Evolutionary conservation across 2,329 filamentous ascomycete species (phyloP), one percentile per base, ranked within the genome.

Genomic region (Verticillium isaacii): DNA sequence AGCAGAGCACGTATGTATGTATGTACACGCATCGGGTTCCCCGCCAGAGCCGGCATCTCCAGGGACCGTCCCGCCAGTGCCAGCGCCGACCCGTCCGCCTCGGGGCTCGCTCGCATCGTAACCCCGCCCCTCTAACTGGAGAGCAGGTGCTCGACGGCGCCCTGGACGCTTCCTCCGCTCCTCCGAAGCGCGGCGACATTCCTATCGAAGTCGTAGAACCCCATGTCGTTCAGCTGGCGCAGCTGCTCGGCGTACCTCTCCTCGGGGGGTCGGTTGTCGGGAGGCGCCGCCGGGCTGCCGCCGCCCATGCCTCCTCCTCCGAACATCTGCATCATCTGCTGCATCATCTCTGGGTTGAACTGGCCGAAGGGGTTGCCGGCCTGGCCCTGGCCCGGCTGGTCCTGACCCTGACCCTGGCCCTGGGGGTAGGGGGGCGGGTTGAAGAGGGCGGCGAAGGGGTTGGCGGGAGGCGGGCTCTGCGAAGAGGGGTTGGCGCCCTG

Each of bases 201-300:
- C 68, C 91, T 82, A 59, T 99, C 94, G 71, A 98, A 99, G 72
- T 99, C 93, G 73, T 88, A 97, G 78, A 99, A 99, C 3, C 95
- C 95, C 95, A 99, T 99, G 67, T 98, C 95, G 74, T 99, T 99
- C 65, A 99, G 79, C 77, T 98, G 93, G 63, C 92, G 84, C 58
- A 99, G 81, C 77, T 99, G 94, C 36, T 91, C 88, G 3, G 91
- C 93, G 69, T 97, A 99, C 63, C 92, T 83, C 76, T 98, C 95
- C 80, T 99, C 95, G 0, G 95, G 94, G 5, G 95, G 93, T 65
- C 94, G 85, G 70, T 84, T 96, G 76, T 99, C 95, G 2, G 84
- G 76, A 5, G 92, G 90, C 19, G 85, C 77, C 14, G 84, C 75
- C 2, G 83, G 73, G 23, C 73, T 74, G n/a, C 41, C 60, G 19